A percentile compares a stretch with the other conserved stretches of the same genome.
These are phyloP conservation scores for Penicillium sp. DNA, from an alignment of 2,329 filamentous ascomycete species.

Conservation along the genomic window DNA sequence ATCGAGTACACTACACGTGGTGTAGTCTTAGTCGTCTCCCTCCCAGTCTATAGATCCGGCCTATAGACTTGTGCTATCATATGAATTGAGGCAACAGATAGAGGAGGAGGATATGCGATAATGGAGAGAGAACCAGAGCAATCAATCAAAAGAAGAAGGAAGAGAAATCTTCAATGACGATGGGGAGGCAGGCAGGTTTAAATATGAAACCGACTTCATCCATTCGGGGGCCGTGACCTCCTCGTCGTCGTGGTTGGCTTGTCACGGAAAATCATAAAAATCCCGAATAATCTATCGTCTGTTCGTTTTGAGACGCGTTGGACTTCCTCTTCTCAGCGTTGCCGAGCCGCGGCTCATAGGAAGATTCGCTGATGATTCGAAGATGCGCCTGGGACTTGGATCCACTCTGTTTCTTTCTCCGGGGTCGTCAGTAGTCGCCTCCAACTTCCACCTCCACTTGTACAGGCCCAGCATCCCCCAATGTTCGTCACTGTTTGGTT, in stretches of 20 bases:
- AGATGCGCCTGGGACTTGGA: neutral
- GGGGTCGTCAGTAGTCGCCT: neutral
- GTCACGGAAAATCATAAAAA: neutral
- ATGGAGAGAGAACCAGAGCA: neutral
- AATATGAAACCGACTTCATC: neutral
- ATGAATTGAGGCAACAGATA: neutral
- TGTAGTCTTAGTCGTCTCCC: neutral
- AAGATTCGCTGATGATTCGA: neutral
- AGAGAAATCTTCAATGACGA: neutral
- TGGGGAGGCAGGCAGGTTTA: conserved; percentile 16
- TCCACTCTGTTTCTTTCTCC: neutral
- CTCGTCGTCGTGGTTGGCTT: neutral
- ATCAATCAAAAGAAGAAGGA: neutral
- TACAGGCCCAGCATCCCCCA: neutral
- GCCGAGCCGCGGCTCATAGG: conserved; percentile 2
- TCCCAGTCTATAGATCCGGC: neutral
- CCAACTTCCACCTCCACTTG: neutral
- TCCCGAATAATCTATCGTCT: neutral
- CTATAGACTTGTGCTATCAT: neutral
- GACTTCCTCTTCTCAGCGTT: conserved; percentile 12
- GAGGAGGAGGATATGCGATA: neutral
- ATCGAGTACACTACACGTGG: neutral
- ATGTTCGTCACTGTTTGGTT: neutral
- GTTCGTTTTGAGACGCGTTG: neutral
- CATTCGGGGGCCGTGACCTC: conserved; percentile 11